A percentile compares a stretch with the other conserved stretches of the same genome.
These are phyloP conservation scores for Dothistroma septosporum DNA, from an alignment of 2,329 filamentous ascomycete species.

Conservation along the genomic window DNA sequence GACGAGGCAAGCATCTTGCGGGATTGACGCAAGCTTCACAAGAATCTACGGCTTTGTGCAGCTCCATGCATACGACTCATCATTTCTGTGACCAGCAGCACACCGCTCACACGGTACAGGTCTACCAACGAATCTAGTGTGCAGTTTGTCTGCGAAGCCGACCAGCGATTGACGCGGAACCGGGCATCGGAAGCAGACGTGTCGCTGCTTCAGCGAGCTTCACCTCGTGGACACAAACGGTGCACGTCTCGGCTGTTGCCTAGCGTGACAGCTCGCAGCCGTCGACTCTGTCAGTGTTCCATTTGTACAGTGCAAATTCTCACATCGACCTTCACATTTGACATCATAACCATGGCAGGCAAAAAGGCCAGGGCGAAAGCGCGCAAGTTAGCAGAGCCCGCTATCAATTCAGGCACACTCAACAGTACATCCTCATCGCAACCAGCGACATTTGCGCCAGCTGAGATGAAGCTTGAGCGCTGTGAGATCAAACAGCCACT, in stretches of 20 bases:
- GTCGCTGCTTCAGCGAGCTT: no score
- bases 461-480: background rate
- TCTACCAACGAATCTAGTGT: no score
- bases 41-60: background rate
- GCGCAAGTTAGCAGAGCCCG: no score
- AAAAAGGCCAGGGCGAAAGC: no score
- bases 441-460: background rate
- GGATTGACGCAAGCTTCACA: background rate
- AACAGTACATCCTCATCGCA: no score
- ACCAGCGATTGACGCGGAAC: no score
- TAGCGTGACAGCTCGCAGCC: background rate
- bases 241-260: background rate
- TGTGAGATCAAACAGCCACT: conserved; percentile 6
- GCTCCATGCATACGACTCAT: background rate
- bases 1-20: background rate
- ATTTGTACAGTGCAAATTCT: no score
- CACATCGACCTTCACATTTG: no score
- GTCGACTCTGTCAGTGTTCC: no score
- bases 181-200: no score
- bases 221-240: background rate
- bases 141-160: no score
- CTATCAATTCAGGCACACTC: background rate
- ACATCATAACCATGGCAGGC: no score
- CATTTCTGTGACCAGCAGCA: background rate
- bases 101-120: background rate